phyloP scores from a whole-genome alignment of 306 rosid genomes.

The Rosa persica region DNA sequence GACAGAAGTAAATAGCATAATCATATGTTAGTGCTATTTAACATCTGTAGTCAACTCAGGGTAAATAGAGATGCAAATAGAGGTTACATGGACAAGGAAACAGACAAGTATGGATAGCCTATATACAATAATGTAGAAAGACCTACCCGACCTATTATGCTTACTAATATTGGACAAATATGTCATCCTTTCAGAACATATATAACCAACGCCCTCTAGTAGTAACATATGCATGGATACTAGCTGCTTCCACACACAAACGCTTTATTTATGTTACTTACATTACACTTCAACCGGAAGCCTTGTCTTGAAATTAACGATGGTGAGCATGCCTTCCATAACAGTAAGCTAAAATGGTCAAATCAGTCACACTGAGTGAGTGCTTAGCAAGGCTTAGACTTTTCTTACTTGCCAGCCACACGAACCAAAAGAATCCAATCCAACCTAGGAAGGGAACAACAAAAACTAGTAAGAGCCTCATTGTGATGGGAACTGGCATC shows the following conservation, averaged over 20 bases:
- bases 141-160: not conserved
- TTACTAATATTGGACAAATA: not conserved
- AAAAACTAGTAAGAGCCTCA: not conserved
- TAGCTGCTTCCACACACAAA: not conserved
- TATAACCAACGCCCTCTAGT: not conserved
- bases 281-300: conserved; percentile 19
- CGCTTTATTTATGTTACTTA: not conserved
- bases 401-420: conserved; percentile 61
- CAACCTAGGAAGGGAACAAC: conserved; percentile 49
- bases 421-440: conserved; percentile 61
- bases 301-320: not conserved
- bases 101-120: no score
- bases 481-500: not conserved
- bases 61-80: no score
- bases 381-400: conserved; percentile 59
- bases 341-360: conserved; percentile 58
- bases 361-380: conserved; percentile 45
- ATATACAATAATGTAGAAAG: not conserved
- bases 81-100: no score
- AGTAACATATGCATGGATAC: not conserved
- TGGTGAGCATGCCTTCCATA: conserved; percentile 45
- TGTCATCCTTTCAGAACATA: not conserved
- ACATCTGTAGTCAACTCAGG: no score
- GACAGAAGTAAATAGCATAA: no score
- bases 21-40: no score